These are phyloP conservation scores for Claviceps paspali DNA, from an alignment of 2,329 filamentous ascomycete species.

Conservation along the genomic window DNA sequence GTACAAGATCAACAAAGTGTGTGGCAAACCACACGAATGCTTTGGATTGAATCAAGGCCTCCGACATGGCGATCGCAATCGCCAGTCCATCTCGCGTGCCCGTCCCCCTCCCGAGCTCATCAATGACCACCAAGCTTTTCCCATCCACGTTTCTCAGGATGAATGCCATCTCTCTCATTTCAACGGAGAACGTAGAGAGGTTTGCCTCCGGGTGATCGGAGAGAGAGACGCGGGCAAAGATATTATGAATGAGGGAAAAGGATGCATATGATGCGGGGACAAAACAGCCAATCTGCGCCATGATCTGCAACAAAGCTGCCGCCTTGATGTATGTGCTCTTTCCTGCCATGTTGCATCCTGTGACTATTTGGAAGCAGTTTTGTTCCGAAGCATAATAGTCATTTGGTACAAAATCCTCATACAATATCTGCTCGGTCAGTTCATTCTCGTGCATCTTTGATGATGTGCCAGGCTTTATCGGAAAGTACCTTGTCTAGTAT, in stretches of 20 bases:
- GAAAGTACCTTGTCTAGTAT: slow-evolving; percentile 50
- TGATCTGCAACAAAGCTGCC: slow-evolving; percentile 70
- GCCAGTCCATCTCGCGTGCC: slow-evolving; percentile 77
- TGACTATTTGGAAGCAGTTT: slow-evolving; percentile 80
- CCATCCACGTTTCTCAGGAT: slow-evolving; percentile 71
- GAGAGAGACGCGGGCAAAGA: slow-evolving; percentile 78
- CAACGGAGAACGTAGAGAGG: slow-evolving; percentile 80
- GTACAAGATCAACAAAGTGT: slow-evolving; percentile 73
- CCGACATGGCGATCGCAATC: slow-evolving; percentile 80
- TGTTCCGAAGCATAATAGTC: slow-evolving; percentile 75
- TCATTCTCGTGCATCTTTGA: slow-evolving; percentile 4
- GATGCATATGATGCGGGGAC: slow-evolving; percentile 75
- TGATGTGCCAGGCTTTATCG: slow-evolving; percentile 2
- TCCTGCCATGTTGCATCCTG: slow-evolving; percentile 95
- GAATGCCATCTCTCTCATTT: slow-evolving; percentile 94
- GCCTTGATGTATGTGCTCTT: slow-evolving; percentile 92
- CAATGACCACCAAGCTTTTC: slow-evolving; percentile 67
- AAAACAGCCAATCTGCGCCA: slow-evolving; percentile 88
- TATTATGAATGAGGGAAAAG: slow-evolving; percentile 63
- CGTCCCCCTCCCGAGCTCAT: slow-evolving; percentile 84
- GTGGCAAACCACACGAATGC: slow-evolving; percentile 86
- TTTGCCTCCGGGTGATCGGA: slow-evolving; percentile 84
- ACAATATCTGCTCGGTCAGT: slow-evolving; percentile 32
- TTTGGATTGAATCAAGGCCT: slow-evolving; percentile 66
- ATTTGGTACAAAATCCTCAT: slow-evolving; percentile 64